phyloP scores from a whole-genome alignment of 805 yeast genomes.

The Naumovozyma baii region DNA sequence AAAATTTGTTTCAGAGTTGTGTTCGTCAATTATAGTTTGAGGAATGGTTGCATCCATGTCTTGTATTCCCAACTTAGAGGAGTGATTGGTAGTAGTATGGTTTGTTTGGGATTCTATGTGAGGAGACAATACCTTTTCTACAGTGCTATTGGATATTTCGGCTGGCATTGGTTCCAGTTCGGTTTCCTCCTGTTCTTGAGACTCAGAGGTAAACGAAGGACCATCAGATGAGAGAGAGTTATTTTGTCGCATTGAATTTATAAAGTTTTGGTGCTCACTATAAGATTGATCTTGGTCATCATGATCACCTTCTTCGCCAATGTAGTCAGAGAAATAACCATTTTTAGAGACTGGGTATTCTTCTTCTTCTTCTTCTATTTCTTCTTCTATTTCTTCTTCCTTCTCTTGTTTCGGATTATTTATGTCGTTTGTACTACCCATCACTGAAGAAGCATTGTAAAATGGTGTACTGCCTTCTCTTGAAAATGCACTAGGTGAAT shows the following conservation, averaged over 20 bases:
- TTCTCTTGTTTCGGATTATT: neutral
- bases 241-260: too few relatives aligned
- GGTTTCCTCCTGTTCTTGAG: too few relatives aligned
- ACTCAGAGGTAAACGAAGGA: too few relatives aligned
- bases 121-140: too few relatives aligned
- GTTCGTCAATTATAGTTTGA: neutral
- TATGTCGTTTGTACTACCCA: neutral
- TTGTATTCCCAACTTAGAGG: neutral
- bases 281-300: neutral
- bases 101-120: too few relatives aligned
- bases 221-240: too few relatives aligned
- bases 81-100: too few relatives aligned
- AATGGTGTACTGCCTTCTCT: neutral
- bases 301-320: slow-evolving; percentile 3
- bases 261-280: too few relatives aligned
- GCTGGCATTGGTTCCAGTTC: too few relatives aligned
- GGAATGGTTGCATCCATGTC: neutral
- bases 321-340: slow-evolving; percentile 17
- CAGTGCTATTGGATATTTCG: too few relatives aligned
- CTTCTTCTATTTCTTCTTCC: neutral
- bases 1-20: neutral
- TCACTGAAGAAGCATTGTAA: neutral
- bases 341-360: slow-evolving; percentile 15
- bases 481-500: too few relatives aligned
- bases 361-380: slow-evolving; percentile 8